Base-by-base conservation (phyloP, 2,329 filamentous ascomycete species). In the Trichophyton verrucosum region DNA sequence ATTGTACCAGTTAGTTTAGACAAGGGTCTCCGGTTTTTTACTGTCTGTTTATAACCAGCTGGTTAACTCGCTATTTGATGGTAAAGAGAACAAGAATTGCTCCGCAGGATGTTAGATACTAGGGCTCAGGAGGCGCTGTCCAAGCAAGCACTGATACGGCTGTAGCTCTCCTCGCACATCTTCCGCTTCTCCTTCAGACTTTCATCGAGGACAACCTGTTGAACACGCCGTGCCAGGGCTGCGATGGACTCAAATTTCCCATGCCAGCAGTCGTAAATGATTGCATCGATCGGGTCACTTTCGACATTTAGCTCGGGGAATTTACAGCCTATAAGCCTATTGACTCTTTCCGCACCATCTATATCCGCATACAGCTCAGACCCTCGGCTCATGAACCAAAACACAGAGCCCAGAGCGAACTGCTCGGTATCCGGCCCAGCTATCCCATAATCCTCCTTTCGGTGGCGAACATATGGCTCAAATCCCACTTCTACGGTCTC, bases 401-500 rank as follows among this genome's bases (percentile, higher is more conserved):
- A 46, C n/a, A 63, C 30, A 38, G 61, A 63, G 15, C 59, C 61
- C 17, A 63, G 44, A 11, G 61, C 61, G 57, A 63, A 63, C 42
- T 61, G 61, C 44, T 63, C 61, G 1, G 61, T 63, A 53, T 55
- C 47, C 49, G 61, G 17, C n/a, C 61, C 58, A 24, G 24, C 49
- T 15, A 27, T 22, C 13, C 61, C 61, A 55, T 44, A 63, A 22
- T 51, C 55, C 11, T 51, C 61, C 20, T 42, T n/a, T 22, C 36
- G 27, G 13, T 46, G 15, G 13, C 61, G 61, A 36, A 53, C 51
- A 40, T 58, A 62, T 7, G 61, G 61, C 47, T 60, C 7, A 47
- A 33, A 42, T 46, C 53, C 46, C 11, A 49, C 36, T 30, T 42
- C 58, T 44, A 58, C 13, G 20, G 20, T 38, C 9, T 33, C 42